Conservation (phyloP, 257 asterid genomes). For the Jasminum sambac region DNA sequence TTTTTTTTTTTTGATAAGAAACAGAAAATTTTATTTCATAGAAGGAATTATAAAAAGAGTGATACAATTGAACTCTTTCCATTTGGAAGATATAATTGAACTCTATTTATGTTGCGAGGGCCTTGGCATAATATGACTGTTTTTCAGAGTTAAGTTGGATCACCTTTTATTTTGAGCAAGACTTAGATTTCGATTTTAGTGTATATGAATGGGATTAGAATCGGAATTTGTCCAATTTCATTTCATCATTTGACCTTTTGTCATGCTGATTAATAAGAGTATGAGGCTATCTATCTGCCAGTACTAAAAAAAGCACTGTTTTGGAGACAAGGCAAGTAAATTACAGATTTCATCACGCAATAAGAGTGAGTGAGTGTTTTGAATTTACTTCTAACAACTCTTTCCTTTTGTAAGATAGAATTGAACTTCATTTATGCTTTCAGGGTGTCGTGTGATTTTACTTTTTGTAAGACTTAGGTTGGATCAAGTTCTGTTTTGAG, state of each 20-base stretch:
- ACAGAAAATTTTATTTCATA: no score
- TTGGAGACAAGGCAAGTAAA: neutral
- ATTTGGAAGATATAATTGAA: neutral
- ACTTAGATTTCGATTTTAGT: neutral
- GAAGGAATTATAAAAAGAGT: no score
- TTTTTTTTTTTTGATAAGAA: no score
- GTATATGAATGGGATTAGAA: neutral
- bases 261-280: neutral
- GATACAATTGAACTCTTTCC: neutral
- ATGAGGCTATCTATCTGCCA: neutral
- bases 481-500: neutral
- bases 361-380: neutral
- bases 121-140: neutral
- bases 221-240: neutral
- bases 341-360: neutral
- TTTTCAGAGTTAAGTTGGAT: no score
- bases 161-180: no score
- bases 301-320: no score
- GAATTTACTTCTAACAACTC: neutral
- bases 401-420: neutral
- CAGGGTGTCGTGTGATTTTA: neutral
- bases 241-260: constrained; percentile 1
- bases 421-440: neutral
- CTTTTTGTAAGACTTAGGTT: neutral
- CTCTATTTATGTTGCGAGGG: neutral